Base-by-base conservation (phyloP, 495 filamentous ascomycete species). In the Aspergillus incahuasiensis region DNA sequence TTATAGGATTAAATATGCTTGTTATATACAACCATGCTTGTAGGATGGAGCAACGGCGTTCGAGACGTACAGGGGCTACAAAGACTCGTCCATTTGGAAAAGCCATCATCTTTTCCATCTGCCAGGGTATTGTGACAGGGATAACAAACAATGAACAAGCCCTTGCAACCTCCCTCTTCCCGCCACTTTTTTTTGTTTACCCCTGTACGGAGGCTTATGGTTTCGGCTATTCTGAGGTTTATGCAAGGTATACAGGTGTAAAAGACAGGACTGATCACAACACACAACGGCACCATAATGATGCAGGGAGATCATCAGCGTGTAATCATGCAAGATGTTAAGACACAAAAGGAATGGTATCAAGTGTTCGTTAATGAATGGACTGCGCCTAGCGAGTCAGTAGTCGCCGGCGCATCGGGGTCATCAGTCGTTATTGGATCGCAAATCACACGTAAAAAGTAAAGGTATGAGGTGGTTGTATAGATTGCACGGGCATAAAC, bases 301-400 rank as follows among this genome's bases (percentile, higher is more conserved):
- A 35, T 40, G 49, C 19, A 57, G 35, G 50, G 18, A 55, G 47
- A 57, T 54, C 42, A 30, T 54, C 32, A 40, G 16, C 38, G n/a
- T 50, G 53, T 34, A 39, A 52, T 58, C n/a, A 51, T 47, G 55
- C n/a, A 52, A 28, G 52, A 52, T 38, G 43, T 19, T 54, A 58
- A 43, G 52, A 54, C 54, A 65, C 45, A 55, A 53, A 52, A 41
- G 48, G 46, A 48, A 50, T 42, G 20, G 55, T 63, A 64, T 64
- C 57, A 58, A 64, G 46, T 50, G 38, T 34, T 56, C 56, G 57
- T 61, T 59, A 75, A 64, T 62, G 72, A 68, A 60, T 66, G 63
- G 60, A 72, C 64, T 62, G 67, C 60, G 54, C 58, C 47, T 49
- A 39, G 65, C 72, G 72, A 75, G 70, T 63, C 66, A 72, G 70